phyloP scores from a whole-genome alignment of 257 asterid genomes.

The Solanum medicagineum region DNA sequence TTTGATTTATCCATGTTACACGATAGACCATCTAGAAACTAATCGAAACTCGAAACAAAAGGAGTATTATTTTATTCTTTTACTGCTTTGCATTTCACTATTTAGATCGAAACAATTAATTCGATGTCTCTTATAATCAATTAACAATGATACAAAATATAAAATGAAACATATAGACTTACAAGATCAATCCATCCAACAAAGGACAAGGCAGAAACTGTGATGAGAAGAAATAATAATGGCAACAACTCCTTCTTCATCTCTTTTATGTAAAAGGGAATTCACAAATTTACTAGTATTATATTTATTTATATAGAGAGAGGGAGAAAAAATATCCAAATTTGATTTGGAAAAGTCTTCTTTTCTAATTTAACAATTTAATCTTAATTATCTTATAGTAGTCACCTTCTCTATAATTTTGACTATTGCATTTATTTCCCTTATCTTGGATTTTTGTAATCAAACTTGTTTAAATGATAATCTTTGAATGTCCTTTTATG shows the following conservation, averaged over 20 bases:
- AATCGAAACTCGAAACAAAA: not conserved
- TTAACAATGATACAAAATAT: not conserved
- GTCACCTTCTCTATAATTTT: not conserved
- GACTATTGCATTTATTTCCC: not conserved
- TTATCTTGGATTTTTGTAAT: not conserved
- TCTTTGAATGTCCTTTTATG: not conserved
- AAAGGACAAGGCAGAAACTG: not conserved
- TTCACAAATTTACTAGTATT: not conserved
- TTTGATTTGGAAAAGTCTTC: not conserved
- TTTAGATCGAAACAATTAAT: not conserved
- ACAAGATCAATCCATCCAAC: slow-evolving; percentile 8
- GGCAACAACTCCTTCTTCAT: not conserved
- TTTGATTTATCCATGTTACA: not conserved
- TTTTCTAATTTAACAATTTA: not conserved
- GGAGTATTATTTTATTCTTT: not conserved
- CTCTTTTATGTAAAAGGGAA: not conserved
- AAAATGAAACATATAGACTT: not conserved
- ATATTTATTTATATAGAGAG: not conserved
- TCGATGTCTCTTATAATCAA: not conserved
- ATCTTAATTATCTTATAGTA: not conserved
- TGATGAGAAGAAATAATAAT: not conserved
- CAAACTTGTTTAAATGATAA: not conserved
- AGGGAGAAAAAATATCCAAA: not conserved
- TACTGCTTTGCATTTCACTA: not conserved
- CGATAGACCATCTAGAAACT: not conserved